Percentiles rank a stretch among this genome's conserved stretches.
These are phyloP conservation scores for Salvia hispanica DNA, from an alignment of 257 asterid species.

Conservation along the genomic window DNA sequence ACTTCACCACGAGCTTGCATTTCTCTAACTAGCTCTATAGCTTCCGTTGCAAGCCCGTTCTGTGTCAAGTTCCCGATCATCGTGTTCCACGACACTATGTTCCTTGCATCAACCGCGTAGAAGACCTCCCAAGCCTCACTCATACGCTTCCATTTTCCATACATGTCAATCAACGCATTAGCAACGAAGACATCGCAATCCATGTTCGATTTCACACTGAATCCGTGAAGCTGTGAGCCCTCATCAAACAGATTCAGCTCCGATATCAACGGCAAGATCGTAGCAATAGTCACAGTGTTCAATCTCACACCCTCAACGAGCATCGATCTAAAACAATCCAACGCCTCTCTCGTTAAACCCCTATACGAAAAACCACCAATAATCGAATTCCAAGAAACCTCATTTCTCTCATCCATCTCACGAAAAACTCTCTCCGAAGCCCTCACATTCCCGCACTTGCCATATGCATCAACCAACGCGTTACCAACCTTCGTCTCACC, in stretches of 20 bases:
- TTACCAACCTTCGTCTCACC: neutral
- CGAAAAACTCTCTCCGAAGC: neutral
- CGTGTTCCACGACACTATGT: neutral
- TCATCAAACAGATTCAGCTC: neutral
- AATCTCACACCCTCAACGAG: neutral
- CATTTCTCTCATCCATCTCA: constrained; percentile 5
- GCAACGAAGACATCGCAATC: neutral
- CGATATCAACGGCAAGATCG: neutral
- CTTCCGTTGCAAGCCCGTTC: neutral
- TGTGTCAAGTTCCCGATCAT: constrained; percentile 2
- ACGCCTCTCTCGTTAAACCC: neutral
- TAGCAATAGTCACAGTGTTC: constrained; percentile 7
- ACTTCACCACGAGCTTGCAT: constrained; percentile 13
- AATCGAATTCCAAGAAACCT: constrained; percentile 15
- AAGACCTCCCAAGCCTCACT: neutral
- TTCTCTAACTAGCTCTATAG: constrained; percentile 9
- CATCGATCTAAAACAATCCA: neutral
- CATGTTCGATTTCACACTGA: neutral
- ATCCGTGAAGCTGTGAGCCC: neutral
- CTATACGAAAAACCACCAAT: neutral
- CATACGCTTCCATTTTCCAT: neutral
- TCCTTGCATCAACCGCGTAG: neutral
- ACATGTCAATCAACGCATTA: constrained; percentile 5
- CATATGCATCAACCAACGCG: constrained; percentile 2
- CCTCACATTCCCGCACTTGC: neutral